Base-by-base conservation (phyloP, 345 rosid species). In the Eucalyptus regnans region DNA sequence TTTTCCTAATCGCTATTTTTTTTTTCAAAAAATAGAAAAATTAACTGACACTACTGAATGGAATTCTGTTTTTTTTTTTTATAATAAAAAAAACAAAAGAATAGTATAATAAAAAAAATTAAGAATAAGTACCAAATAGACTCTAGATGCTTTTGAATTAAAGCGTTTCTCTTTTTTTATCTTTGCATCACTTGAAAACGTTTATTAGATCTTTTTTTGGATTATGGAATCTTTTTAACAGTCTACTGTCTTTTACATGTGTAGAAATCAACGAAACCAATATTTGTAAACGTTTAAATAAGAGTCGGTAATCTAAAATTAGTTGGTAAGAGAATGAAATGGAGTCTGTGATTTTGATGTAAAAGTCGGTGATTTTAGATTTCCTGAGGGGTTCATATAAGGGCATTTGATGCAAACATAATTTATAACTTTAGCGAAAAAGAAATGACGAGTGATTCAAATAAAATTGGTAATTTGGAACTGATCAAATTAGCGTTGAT, bases 21-120 rank as follows among this genome's bases (percentile, higher is more conserved):
- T n/a, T n/a, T n/a, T n/a, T n/a, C n/a, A n/a, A n/a, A n/a, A n/a
- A 52, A 52, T 52, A 52, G 4, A 52, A 52, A 52, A 52, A 52
- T 18, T 52, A 52, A 52, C 1, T 18, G 0, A 52, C 0, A 18
- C 18, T 18, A 52, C 0, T 52, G 4, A 7, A 52, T 0, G 2
- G 0, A 7, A 17, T 17, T 52, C 9, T 17, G 2, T 18, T 52
- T 0, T 0, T 18, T 0, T 18, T 52, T 17, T 52, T 52, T 17
- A 33, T 37, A 37, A 37, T 37, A 7, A 5, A 0, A 3, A 18
- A 1, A 3, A 7, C 7, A 7, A 4, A 1, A 3, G 41, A 37
- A 37, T 37, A 37, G 41, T 37, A 37, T 37, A 37, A 37, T 37
- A 7, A 5, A 0, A 3, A 52, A 18, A 1, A 3, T 0, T 0